Base-by-base conservation (phyloP, 1,284 basidiomycete species). In the Xanthoconium separans region DNA sequence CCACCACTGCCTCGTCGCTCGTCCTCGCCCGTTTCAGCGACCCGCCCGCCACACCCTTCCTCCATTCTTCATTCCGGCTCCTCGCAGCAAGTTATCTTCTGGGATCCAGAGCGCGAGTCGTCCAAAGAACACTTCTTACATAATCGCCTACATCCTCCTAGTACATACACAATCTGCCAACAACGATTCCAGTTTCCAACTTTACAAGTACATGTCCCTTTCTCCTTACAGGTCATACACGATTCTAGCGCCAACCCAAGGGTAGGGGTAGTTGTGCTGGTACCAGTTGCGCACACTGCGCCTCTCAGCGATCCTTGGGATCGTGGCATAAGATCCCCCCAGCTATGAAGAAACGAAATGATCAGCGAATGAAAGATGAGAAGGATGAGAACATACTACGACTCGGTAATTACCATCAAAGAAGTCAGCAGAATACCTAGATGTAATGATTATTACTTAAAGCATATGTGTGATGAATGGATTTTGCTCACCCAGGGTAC, bases 261-360 rank as follows among this genome's bases (percentile, higher is more conserved):
- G 76, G 67, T 85, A 92, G 3, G 83, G 80, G 64, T 92, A 92
- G 64, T 85, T 87, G 61, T 81, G 77, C 70, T 88, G 87, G 69
- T 93, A 95, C 80, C 86, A 95, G 76, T 95, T 95, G 51, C 90
- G 79, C 66, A 95, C 73, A 13, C 84, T 82, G 50, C 83, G 79
- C 53, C 95, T 79, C 58, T 85, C 85, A 0, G 91, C 84, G 44
- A 95, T 83, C 42, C 85, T 83, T 12, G 94, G 93, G 54, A 90
- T 82, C 8, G 93, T 95, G 1, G 84, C 89, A 67, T 85, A 97
- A n/a, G 92, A 95, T 12, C 91, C 95, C 33, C 95, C 95, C 45
- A 98, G 75, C 89, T 96, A 62, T 24, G 55, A 61, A 41, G 40
- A 50, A 36, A 61, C 39, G 37, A 50, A 36, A 40, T 52, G 18